A percentile compares a stretch with the other conserved stretches of the same genome.
Evolutionary conservation across 352 stramenopile species (phyloP).

Genomic region (Elongisporangium anandrum): DNA sequence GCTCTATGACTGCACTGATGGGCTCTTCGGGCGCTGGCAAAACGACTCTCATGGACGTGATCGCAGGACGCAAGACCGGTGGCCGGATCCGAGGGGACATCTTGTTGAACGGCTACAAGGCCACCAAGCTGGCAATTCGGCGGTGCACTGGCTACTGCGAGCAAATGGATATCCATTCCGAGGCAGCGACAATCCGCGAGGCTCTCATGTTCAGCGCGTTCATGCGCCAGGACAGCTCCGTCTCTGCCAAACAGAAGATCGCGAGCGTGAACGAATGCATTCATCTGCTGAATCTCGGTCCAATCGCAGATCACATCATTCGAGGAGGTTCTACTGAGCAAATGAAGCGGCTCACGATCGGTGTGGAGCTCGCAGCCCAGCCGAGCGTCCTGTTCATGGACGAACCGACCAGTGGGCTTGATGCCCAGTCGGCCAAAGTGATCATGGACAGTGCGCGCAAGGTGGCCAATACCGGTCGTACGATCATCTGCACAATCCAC

Average conservation of each 20-base stretch:
- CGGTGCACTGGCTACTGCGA: slow-evolving; percentile 27
- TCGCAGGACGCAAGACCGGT: slow-evolving; percentile 84
- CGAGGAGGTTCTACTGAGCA: slow-evolving; percentile 34
- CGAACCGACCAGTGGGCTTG: slow-evolving; percentile 83
- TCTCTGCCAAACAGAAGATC: slow-evolving; percentile 19
- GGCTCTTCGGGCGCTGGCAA: slow-evolving; percentile 70
- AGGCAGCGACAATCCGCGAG: slow-evolving; percentile 72
- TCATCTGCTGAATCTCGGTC: slow-evolving; percentile 22
- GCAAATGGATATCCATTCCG: slow-evolving; percentile 15
- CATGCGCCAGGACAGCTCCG: slow-evolving; percentile 40
- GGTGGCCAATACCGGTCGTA: slow-evolving; percentile 52
- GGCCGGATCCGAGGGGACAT: slow-evolving; percentile 58
- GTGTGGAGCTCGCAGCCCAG: slow-evolving; percentile 87
- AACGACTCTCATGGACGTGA: slow-evolving; percentile 37
- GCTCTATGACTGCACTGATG: slow-evolving; percentile 48
- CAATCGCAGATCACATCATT: slow-evolving; percentile 32
- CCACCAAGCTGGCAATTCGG: slow-evolving; percentile 19
- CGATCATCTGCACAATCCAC: slow-evolving; percentile 61
- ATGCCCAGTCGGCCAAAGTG: slow-evolving; percentile 73
- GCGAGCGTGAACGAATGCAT: slow-evolving; percentile 27
- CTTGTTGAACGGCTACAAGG: slow-evolving; percentile 27
- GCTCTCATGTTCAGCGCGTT: slow-evolving; percentile 84
- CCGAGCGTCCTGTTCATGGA: slow-evolving; percentile 84
- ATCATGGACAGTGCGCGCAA: slow-evolving; percentile 81
- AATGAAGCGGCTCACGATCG: slow-evolving; percentile 73